phyloP scores from a whole-genome alignment of 192 early-diverging fungal genomes.

The Umbelopsis sp. region DNA sequence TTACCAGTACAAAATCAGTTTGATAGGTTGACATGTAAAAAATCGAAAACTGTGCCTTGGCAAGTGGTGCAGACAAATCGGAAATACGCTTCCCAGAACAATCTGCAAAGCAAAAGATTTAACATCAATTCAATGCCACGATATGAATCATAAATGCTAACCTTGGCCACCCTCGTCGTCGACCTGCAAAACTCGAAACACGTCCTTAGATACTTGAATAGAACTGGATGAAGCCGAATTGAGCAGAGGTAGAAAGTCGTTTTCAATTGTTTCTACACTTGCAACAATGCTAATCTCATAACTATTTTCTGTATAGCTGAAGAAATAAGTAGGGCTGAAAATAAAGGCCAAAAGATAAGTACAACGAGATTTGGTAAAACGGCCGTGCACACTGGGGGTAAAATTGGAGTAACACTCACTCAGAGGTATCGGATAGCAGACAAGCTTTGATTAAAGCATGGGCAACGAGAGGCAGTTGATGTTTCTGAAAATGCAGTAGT shows the following conservation, averaged over 20 bases:
- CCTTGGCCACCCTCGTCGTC: constrained; percentile 60
- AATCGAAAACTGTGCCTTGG: constrained; percentile 65
- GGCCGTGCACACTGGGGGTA: constrained; percentile 5
- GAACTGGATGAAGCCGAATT: constrained; percentile 39
- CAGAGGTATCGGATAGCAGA: constrained; percentile 46
- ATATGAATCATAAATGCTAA: constrained; percentile 15
- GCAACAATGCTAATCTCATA: constrained; percentile 70
- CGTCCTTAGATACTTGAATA: constrained; percentile 55
- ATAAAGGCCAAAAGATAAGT: background rate
- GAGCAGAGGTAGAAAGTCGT: constrained; percentile 53
- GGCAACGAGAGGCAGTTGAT: constrained; percentile 51
- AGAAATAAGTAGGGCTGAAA: constrained; percentile 53
- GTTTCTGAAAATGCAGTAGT: constrained; percentile 63
- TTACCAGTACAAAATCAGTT: constrained; percentile 73
- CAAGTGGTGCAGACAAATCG: constrained; percentile 59
- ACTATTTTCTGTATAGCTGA: constrained; percentile 70
- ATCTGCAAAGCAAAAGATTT: constrained; percentile 19
- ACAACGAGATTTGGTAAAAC: constrained; percentile 1
- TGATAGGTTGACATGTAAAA: constrained; percentile 79
- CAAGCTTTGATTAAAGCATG: constrained; percentile 65
- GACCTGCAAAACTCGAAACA: constrained; percentile 68
- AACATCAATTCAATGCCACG: background rate
- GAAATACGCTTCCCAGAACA: constrained; percentile 56
- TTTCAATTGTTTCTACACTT: constrained; percentile 53
- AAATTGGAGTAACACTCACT: constrained; percentile 20